Evolutionary conservation across 805 yeast genomes (phyloP).

Genomic region (Nakazawaea populi): DNA sequence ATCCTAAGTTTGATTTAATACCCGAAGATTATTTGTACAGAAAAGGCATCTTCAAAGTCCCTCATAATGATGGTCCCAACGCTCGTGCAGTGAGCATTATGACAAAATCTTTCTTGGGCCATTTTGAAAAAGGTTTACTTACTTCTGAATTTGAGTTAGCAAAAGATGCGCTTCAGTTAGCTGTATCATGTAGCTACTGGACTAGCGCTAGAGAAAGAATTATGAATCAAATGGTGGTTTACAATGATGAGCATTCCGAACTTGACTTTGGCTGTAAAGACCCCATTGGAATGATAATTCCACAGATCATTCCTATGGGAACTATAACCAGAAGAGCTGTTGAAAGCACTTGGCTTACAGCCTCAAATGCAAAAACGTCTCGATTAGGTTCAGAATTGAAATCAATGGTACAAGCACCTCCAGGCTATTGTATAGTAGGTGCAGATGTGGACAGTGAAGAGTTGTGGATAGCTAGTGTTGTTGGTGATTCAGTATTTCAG

Average conservation of each 20-base stretch:
- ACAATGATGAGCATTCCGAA: constrained; percentile 26
- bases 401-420: constrained; percentile 79
- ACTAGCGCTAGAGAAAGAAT: constrained; percentile 84
- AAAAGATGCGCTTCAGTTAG: constrained; percentile 68
- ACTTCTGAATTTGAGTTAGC: constrained; percentile 72
- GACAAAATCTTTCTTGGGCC: constrained; percentile 66
- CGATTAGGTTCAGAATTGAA: constrained; percentile 93
- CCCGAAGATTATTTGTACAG: constrained; percentile 7
- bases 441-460: constrained; percentile 99
- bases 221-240: constrained; percentile 78
- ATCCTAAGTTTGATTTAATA: constrained; percentile 11
- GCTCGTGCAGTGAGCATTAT: constrained; percentile 71
- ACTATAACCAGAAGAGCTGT: constrained; percentile 95
- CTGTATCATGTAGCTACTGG: constrained; percentile 88
- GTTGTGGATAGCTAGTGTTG: constrained; percentile 93
- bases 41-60: constrained; percentile 54
- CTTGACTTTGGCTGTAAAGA: constrained; percentile 16
- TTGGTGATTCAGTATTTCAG: constrained; percentile 86
- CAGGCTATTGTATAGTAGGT: constrained; percentile 88
- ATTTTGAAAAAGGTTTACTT: constrained; percentile 68
- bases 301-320: constrained; percentile 87
- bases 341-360: constrained; percentile 96
- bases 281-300: constrained; percentile 67
- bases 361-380: constrained; percentile 82
- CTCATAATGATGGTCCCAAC: constrained; percentile 80